phyloP scores from a whole-genome alignment of 2,329 filamentous ascomycete genomes.

The Sarocladium brachiariae region DNA sequence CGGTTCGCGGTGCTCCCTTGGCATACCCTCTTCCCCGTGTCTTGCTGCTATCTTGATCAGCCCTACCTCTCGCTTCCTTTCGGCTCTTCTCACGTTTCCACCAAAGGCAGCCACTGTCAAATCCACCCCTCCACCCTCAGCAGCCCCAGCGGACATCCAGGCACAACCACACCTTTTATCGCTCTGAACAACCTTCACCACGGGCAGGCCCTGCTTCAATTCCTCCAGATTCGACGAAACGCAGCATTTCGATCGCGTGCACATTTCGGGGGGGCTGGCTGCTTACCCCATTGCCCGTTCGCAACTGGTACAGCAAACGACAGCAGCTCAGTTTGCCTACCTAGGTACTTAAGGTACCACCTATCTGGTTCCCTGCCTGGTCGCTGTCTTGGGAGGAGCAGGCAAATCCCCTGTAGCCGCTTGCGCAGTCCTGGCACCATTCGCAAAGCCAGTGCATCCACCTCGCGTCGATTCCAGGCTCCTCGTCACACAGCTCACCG shows the following conservation, averaged over 20 bases:
- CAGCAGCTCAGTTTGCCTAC: neutral
- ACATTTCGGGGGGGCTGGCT: neutral
- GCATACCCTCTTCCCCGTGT: neutral
- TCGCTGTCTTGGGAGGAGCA: neutral
- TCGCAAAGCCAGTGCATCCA: neutral
- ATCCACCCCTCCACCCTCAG: constrained; percentile 1
- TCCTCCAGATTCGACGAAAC: constrained; percentile 3
- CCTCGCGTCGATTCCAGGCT: neutral
- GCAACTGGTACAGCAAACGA: neutral
- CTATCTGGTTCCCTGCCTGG: neutral
- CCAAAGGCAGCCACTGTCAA: neutral
- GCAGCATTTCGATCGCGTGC: neutral
- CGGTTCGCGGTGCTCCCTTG: neutral
- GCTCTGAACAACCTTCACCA: constrained; percentile 5
- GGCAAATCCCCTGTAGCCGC: neutral
- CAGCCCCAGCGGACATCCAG: constrained; percentile 1
- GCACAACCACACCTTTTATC: constrained; percentile 4
- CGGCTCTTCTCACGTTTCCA: constrained; percentile 2
- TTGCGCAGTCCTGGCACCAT: neutral
- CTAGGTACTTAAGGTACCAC: too few relatives aligned
- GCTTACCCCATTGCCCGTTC: neutral
- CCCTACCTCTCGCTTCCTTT: neutral
- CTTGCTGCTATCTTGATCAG: neutral
- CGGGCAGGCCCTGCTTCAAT: constrained; percentile 8
- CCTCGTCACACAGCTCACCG: neutral